These are phyloP conservation scores for Leccinum ponderosum DNA, from an alignment of 1,284 basidiomycete species.

Conservation along the genomic window DNA sequence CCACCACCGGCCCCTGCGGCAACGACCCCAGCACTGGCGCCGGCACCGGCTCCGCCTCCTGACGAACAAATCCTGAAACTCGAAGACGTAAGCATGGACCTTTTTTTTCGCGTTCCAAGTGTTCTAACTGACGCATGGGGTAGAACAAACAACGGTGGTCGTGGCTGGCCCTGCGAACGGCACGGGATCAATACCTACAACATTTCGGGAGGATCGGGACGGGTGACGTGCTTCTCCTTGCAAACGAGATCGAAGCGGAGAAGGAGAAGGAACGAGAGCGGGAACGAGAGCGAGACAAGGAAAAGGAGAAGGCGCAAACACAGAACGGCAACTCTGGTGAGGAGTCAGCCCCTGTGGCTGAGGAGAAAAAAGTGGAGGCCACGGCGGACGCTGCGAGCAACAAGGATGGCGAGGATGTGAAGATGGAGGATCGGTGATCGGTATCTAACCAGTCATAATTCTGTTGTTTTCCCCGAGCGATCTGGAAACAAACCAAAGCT, in stretches of 20 bases:
- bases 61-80: constrained; percentile 57
- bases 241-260: constrained; percentile 68
- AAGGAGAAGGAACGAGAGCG: constrained; percentile 41
- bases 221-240: constrained; percentile 67
- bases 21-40: constrained; percentile 16
- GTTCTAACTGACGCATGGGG: constrained; percentile 10
- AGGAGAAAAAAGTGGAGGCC: constrained; percentile 19
- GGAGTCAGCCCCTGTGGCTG: constrained; percentile 7
- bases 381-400: constrained; percentile 8
- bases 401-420: constrained; percentile 49
- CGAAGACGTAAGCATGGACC: constrained; percentile 55
- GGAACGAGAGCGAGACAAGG: constrained; percentile 39
- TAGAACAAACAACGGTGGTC: constrained; percentile 73
- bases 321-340: constrained; percentile 11
- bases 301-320: constrained; percentile 24
- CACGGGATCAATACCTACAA: constrained; percentile 67
- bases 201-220: constrained; percentile 79
- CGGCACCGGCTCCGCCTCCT: constrained; percentile 25
- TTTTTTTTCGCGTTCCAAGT: not conserved
- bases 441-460: not conserved
- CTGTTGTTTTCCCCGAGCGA: not conserved
- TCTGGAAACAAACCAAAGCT: not conserved
- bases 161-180: constrained; percentile 77
- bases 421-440: constrained; percentile 49
- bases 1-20: constrained; percentile 11